These are phyloP conservation scores for Angomonas deanei DNA, from an alignment of 208 protist genomes.

Conservation along the genomic window DNA sequence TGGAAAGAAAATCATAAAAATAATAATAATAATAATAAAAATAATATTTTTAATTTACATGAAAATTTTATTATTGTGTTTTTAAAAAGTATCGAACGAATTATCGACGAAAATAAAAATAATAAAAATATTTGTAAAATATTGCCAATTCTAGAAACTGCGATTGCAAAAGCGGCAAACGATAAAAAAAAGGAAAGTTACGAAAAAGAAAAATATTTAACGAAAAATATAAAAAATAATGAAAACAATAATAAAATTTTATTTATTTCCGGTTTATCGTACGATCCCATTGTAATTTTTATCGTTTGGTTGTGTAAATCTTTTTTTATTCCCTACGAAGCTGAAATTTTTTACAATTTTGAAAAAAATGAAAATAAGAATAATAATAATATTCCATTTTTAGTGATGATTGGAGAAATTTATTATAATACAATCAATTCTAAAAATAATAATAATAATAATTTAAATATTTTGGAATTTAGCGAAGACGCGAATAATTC, in stretches of 20 bases:
- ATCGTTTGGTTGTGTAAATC: neutral
- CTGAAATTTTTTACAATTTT: neutral
- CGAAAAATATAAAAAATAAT: neutral
- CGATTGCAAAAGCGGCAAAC: neutral
- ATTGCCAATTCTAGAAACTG: neutral
- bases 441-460: neutral
- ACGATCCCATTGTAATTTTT: neutral
- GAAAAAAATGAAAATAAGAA: neutral
- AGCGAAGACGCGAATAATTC: neutral
- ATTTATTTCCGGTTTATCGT: neutral
- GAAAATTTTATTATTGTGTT: neutral
- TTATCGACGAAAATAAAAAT: neutral
- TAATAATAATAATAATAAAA: neutral
- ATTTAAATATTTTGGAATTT: neutral
- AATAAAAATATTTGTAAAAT: slow-evolving; percentile 1
- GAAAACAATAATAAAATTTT: neutral
- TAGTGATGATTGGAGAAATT: no score
- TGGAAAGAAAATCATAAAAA: slow-evolving; percentile 1
- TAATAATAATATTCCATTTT: neutral
- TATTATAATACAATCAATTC: no score
- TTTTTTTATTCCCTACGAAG: neutral
- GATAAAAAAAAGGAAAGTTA: neutral
- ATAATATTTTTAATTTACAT: neutral
- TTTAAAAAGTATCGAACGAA: neutral
- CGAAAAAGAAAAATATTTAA: neutral